Base-by-base conservation (phyloP, 2,329 filamentous ascomycete species). In the Harringtonia lauricola region DNA sequence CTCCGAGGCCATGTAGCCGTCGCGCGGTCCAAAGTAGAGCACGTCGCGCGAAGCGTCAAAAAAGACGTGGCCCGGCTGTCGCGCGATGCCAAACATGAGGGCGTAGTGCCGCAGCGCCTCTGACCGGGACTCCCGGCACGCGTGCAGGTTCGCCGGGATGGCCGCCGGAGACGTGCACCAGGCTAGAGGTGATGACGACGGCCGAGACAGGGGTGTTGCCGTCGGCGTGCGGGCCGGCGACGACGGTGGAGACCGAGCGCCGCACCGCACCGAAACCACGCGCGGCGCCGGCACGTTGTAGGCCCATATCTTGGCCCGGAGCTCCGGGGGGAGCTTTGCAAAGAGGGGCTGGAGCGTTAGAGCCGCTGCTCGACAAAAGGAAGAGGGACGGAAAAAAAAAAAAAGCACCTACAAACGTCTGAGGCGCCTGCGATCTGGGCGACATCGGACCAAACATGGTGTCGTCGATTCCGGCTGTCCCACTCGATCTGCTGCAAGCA, bases 291-390 rank as follows among this genome's bases (percentile, higher is more conserved):
- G 64, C 17, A 69, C 55, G 50, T 62, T 70, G 49, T 65, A 59
- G 34, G 58, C 57, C 70, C 70, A 72, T 39, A 72, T 68, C 44
- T 61, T 65, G 21, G 71, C 55, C 12, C 70, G 66, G 15, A 72
- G 56, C 50, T 72, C 70, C 13, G 61, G 52, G 2, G 70, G 70
- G 1, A 72, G 65, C 35, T 52, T 54, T 17, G 59, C 47, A 48
- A 72, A 72, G 39, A 58, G 51, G 37, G 56, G 60, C 70, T 72
- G 17, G 10, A 26, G 10, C 24, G 24, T 26, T 26, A 26, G 24
- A 6, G 7, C 6, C 7, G 10, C 24, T 26, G 24, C 24, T 26
- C 24, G 6, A 10, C 10, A 6, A 7, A 10, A 7, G 24, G 24
- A 26, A 26, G 24, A 26, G 10, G 7, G 10, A 33, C 7, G 5